Evolutionary conservation across 2,329 filamentous ascomycete species (phyloP).

Genomic region (Cladorrhinum sp.): DNA sequence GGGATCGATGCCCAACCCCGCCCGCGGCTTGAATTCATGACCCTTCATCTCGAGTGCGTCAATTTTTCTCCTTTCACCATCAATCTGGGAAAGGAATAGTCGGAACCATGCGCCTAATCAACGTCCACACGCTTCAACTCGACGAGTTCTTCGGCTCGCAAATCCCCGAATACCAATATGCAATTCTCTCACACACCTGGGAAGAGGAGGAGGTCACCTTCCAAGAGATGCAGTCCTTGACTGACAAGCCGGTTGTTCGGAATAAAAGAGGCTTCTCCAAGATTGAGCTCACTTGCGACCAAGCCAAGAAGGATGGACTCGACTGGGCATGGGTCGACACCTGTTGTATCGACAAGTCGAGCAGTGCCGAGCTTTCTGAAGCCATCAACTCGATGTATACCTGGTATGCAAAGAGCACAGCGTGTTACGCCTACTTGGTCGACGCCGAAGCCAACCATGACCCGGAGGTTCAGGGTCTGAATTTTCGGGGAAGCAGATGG

Average conservation of each 20-base stretch:
- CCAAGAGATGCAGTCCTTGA: slow-evolving; percentile 1
- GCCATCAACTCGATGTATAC: slow-evolving; percentile 10
- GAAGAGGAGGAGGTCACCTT: slow-evolving; percentile 12
- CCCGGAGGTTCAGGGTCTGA: neutral
- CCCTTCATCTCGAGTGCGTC: no score
- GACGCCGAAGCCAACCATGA: neutral
- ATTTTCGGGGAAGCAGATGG: neutral
- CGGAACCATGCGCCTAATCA: neutral
- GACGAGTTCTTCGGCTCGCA: neutral
- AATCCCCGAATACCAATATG: slow-evolving; percentile 6
- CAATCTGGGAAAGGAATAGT: no score
- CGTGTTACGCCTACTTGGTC: slow-evolving; percentile 9
- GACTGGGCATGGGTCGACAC: slow-evolving; percentile 20
- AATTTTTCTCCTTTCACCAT: neutral
- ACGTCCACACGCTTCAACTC: neutral
- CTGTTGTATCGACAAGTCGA: slow-evolving; percentile 10
- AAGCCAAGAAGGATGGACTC: slow-evolving; percentile 1
- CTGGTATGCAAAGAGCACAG: slow-evolving; percentile 4
- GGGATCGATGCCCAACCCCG: no score
- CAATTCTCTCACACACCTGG: slow-evolving; percentile 21
- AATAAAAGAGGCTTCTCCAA: slow-evolving; percentile 10
- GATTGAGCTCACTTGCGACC: slow-evolving; percentile 5
- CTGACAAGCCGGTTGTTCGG: neutral
- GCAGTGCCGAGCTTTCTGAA: slow-evolving; percentile 10
- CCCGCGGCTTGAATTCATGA: no score